Base-by-base conservation (phyloP, 2,329 filamentous ascomycete genomes). In the Pestalotiopsis sp. region DNA sequence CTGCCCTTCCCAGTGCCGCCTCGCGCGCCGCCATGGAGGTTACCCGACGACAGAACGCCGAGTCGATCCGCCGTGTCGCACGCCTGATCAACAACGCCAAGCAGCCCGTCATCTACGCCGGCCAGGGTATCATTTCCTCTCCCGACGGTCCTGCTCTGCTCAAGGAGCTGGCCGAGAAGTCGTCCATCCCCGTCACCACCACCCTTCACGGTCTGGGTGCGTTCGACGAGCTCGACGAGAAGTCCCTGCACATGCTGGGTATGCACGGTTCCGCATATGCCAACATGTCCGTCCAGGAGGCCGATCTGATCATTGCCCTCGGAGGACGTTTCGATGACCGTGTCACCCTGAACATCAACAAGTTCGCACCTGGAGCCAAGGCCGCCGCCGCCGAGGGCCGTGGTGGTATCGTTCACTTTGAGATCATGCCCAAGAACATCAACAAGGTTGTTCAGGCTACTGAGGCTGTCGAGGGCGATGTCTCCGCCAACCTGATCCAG, bases 341-440 rank as follows among this genome's bases (percentile, higher is more conserved):
- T 81, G 96, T 98, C 66, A 98, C 94, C 13, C 83, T 88, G 35
- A 92, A 86, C 78, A 86, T 98, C 65, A 81, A 89, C 74, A 97
- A 95, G 79, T 99, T 98, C 73, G 96, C 94, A 0, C 96, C 96
- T 3, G 89, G 88, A 65, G 96, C 96, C 58, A 96, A 92, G 82
- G 88, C 89, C 14, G 96, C 96, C 0, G 95, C 94, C 4, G 85
- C 88, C 11, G 93, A 97, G 82, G 90, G 90, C 66, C 92, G 94
- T 70, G 96, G 96, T 75, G 96, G 96, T 76, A 98, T 99, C 75
- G 88, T 98, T 17, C 95, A 99, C 81, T 98, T 98, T 76, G 95
- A 98, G 79, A 95, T 99, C 75, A 92, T 98, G 91, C 95, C 96
- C 75, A 99, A 99, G 90, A 98, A 99, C 85, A 98, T 98, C 84